Evolutionary conservation across 257 asterid species (phyloP).

Genomic region (Solanum lycopersicoides): DNA sequence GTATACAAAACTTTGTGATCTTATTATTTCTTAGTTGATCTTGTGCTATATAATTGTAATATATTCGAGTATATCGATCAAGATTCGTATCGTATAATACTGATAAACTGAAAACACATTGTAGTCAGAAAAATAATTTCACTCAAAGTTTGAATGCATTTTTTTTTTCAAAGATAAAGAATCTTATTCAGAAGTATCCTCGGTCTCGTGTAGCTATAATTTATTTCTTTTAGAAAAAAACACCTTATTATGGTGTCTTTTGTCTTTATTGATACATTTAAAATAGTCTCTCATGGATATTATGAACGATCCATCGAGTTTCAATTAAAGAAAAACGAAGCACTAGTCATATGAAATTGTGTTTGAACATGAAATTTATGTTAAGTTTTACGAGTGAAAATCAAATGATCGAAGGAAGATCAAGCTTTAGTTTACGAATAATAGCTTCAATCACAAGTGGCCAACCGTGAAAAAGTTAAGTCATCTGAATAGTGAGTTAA

Average conservation of each 20-base stretch:
- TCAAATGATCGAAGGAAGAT: not conserved
- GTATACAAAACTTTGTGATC: not conserved
- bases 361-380: not conserved
- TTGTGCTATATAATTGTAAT: not conserved
- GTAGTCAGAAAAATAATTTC: not conserved
- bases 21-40: not conserved
- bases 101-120: fast-evolving
- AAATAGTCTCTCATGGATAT: not conserved
- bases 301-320: not conserved
- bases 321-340: too few relatives aligned
- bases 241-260: not conserved
- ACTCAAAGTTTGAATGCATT: not conserved
- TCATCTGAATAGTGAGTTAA: not conserved
- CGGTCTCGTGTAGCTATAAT: not conserved
- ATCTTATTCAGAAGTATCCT: not conserved
- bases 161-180: not conserved
- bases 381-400: not conserved
- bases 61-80: not conserved
- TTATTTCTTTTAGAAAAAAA: not conserved
- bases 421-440: not conserved
- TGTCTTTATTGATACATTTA: not conserved
- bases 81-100: not conserved
- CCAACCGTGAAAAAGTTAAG: not conserved
- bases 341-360: not conserved
- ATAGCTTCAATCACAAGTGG: not conserved